Evolutionary conservation across 805 yeast genomes (phyloP).

Genomic region (Isabelozyma heimii): DNA sequence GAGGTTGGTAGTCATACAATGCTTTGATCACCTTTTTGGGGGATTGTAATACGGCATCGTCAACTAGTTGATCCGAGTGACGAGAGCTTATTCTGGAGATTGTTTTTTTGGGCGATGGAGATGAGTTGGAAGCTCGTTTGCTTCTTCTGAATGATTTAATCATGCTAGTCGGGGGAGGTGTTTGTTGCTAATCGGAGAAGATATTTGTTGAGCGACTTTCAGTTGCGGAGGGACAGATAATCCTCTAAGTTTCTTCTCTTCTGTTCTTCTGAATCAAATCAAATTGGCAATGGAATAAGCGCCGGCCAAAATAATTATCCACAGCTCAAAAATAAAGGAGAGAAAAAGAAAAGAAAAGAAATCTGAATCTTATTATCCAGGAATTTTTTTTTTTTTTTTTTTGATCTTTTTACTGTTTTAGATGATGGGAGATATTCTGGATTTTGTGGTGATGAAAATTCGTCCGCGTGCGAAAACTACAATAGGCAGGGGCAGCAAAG

Average conservation of each 20-base stretch:
- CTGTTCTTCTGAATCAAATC: no score
- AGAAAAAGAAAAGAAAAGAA: no score
- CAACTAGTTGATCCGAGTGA: conserved; percentile 10
- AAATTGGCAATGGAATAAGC: background rate
- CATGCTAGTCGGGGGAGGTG: conserved; percentile 16
- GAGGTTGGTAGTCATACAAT: conserved; percentile 70
- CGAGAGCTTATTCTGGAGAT: conserved; percentile 27
- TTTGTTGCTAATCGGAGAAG: no score
- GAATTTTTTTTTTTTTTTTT: background rate
- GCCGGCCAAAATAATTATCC: background rate
- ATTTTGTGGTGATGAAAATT: background rate
- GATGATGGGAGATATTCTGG: background rate
- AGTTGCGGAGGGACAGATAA: background rate
- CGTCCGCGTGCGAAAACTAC: no score
- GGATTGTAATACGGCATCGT: conserved; percentile 35
- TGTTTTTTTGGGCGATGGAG: conserved; percentile 28
- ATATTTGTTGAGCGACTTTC: background rate
- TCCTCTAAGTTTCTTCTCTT: no score
- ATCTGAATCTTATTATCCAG: background rate
- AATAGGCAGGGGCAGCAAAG: no score
- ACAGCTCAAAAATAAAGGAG: no score
- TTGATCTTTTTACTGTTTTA: background rate
- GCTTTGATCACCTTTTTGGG: conserved; percentile 88
- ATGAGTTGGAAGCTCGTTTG: conserved; percentile 34
- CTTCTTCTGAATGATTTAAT: conserved; percentile 42